phyloP scores from a whole-genome alignment of 1,284 basidiomycete genomes.

The Cryptococcus sp. region DNA sequence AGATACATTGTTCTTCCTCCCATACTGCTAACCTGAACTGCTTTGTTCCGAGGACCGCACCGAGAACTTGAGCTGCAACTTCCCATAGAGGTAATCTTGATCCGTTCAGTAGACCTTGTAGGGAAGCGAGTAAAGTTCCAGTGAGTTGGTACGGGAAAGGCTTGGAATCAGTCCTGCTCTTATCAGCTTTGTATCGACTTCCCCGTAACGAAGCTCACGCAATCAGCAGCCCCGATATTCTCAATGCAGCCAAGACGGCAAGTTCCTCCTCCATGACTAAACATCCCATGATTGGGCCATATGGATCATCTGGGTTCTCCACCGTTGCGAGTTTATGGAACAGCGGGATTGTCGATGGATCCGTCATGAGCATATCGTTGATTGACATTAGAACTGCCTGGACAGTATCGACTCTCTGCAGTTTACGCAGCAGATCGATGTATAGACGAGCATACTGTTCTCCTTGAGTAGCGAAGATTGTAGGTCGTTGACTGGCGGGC shows the following conservation, averaged over 20 bases:
- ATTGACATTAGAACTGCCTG: slow-evolving; percentile 89
- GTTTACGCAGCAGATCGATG: slow-evolving; percentile 84
- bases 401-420: slow-evolving; percentile 87
- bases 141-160: slow-evolving; percentile 57
- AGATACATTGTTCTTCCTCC: slow-evolving; percentile 46
- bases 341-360: slow-evolving; percentile 53
- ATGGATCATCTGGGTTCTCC: slow-evolving; percentile 48
- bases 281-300: slow-evolving; percentile 54
- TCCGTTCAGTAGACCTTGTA: slow-evolving; percentile 63
- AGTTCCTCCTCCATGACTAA: slow-evolving; percentile 89
- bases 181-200: neutral
- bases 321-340: slow-evolving; percentile 51
- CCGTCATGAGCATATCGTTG: slow-evolving; percentile 67
- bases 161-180: slow-evolving; percentile 39
- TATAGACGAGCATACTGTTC: slow-evolving; percentile 82
- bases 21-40: slow-evolving; percentile 61
- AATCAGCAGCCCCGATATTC: slow-evolving; percentile 82
- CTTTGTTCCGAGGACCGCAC: slow-evolving; percentile 74
- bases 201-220: slow-evolving; percentile 50
- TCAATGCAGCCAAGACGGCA: slow-evolving; percentile 79
- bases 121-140: slow-evolving; percentile 61
- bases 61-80: slow-evolving; percentile 83
- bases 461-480: slow-evolving; percentile 71
- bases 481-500: slow-evolving; percentile 65
- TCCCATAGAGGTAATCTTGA: slow-evolving; percentile 61